Evolutionary conservation across 768 basidiomycete species (phyloP).

Genomic region (Hygrocybe coccinea): DNA sequence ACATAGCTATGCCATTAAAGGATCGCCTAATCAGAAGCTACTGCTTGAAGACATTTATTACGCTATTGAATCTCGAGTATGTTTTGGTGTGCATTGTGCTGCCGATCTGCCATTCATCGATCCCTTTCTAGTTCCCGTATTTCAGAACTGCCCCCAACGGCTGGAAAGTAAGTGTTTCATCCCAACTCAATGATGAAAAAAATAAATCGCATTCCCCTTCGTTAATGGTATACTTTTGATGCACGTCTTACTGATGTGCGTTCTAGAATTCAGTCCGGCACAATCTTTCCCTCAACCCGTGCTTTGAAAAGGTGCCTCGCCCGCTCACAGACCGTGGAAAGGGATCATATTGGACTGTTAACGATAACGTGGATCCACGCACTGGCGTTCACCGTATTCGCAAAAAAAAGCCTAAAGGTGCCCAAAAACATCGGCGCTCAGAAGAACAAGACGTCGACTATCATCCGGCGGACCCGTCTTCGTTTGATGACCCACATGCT

Average conservation of each 20-base stretch:
- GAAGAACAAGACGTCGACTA: constrained; percentile 67
- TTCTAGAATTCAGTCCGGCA: constrained; percentile 83
- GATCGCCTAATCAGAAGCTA: constrained; percentile 81
- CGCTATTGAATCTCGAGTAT: constrained; percentile 81
- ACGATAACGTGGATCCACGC: constrained; percentile 83
- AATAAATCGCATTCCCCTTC: too few relatives aligned
- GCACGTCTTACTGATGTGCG: constrained; percentile 17
- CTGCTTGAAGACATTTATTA: constrained; percentile 88
- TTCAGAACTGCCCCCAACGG: constrained; percentile 82
- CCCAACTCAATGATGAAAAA: not conserved
- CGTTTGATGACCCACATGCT: constrained; percentile 51
- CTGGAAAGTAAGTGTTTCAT: constrained; percentile 69
- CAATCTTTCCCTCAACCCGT: constrained; percentile 85
- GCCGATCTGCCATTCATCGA: constrained; percentile 1
- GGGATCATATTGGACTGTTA: constrained; percentile 90
- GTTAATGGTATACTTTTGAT: constrained; percentile 1
- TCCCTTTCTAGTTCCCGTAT: constrained; percentile 67
- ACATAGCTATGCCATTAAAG: constrained; percentile 82
- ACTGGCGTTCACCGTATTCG: constrained; percentile 85
- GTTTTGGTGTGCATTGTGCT: constrained; percentile 23
- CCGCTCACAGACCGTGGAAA: constrained; percentile 88
- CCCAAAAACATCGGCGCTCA: constrained; percentile 38
- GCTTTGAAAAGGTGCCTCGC: constrained; percentile 88
- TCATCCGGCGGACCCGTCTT: constrained; percentile 41
- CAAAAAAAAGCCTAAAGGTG: constrained; percentile 75